Conservation (phyloP, 495 filamentous ascomycete genomes). For the Hypoxylon trugodes region DNA sequence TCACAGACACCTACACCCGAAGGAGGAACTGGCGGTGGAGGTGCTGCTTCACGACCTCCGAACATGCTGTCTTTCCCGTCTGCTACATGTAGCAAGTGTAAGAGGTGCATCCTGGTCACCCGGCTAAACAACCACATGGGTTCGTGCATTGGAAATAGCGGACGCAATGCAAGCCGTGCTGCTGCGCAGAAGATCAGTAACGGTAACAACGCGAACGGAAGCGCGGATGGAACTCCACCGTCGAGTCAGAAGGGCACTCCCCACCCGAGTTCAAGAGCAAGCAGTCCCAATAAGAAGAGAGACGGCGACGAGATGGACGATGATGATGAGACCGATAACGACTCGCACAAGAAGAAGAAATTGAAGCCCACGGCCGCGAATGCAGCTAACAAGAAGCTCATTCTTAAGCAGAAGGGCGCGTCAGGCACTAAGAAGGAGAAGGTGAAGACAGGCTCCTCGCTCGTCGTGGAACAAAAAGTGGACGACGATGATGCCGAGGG, state of each 20-base stretch:
- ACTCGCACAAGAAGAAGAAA: slow-evolving; percentile 61
- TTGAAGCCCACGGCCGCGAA: slow-evolving; percentile 51
- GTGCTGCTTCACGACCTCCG: slow-evolving; percentile 52
- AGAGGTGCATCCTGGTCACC: slow-evolving; percentile 61
- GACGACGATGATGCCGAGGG: slow-evolving; percentile 49
- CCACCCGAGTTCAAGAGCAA: slow-evolving; percentile 55
- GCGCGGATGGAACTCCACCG: slow-evolving; percentile 62
- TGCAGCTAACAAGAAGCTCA: slow-evolving; percentile 53
- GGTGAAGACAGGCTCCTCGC: slow-evolving; percentile 50
- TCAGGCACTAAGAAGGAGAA: slow-evolving; percentile 56
- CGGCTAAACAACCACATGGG: slow-evolving; percentile 79
- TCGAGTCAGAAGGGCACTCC: slow-evolving; percentile 69
- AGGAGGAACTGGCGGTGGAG: slow-evolving; percentile 47
- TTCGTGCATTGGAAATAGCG: slow-evolving; percentile 79
- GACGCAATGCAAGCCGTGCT: slow-evolving; percentile 70
- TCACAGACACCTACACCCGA: slow-evolving; percentile 59
- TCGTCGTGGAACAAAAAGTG: slow-evolving; percentile 52
- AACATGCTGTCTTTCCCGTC: slow-evolving; percentile 71
- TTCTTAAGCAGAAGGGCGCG: slow-evolving; percentile 56
- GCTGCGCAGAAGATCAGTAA: slow-evolving; percentile 65
- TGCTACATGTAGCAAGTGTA: slow-evolving; percentile 63
- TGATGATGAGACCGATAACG: slow-evolving; percentile 59
- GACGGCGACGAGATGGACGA: slow-evolving; percentile 59
- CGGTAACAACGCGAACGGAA: slow-evolving; percentile 56
- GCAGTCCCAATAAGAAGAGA: slow-evolving; percentile 62